Evolutionary conservation across 2,329 filamentous ascomycete genomes (phyloP), one percentile per base, ranked within the genome.

Genomic region (Rhytidhysteron rufulum): DNA sequence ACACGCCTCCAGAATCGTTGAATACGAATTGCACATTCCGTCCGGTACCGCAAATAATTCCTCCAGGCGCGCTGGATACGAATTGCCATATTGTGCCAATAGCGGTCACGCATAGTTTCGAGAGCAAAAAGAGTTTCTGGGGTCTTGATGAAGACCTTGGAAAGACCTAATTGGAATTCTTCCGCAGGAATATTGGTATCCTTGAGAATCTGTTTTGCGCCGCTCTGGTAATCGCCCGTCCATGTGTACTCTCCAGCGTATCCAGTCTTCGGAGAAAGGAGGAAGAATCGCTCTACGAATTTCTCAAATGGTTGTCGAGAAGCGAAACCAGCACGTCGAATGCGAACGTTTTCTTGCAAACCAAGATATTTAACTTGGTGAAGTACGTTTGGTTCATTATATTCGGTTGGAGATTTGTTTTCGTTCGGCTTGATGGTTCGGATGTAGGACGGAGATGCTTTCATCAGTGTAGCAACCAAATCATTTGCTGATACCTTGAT

Each of bases 31-130:
- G 93, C 93, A 43, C 88, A 93, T 67, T 98, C 93, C 19, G 82
- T 85, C 32, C 93, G 82, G 67, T 97, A 97, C 4, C 91, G 83
- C 30, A 97, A 77, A 60, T 96, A 97, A 38, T 94, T 95, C 55
- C 93, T 81, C 93, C 93, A 98, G 60, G 95, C 93, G 53, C 93
- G 81, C 70, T 98, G 93, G 44, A 98, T 97, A 43, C 93, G 82
- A 44, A 91, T 95, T 3, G 93, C 93, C 93, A 98, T 97, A 69
- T 97, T 98, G 68, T 97, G 91, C 91, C 91, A 97, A 68, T 97
- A 98, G 41, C 88, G 79, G 63, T 98, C 93, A 60, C 93, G 82
- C 91, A 98, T 97, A 42, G 94, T 90, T 67, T 98, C 93, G 9
- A 98, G 74, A 2, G 93, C 93, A 60, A 98, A 98, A 2, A 98